Evolutionary conservation across 805 yeast species (phyloP).

Genomic region (Metschnikowia kunwiensis): DNA sequence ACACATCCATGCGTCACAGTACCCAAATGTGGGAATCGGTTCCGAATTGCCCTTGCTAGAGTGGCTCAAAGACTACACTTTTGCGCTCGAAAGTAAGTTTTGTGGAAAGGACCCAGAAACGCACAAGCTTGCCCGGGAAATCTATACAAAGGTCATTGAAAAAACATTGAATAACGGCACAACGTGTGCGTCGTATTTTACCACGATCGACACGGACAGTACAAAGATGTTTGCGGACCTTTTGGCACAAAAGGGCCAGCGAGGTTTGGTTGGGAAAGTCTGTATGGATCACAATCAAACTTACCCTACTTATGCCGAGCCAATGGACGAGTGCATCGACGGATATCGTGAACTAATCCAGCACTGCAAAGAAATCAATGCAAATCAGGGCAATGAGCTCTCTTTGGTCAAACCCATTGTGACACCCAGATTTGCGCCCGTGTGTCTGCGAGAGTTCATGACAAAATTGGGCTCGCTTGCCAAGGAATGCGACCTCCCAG

Average conservation of each 20-base stretch:
- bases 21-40: conserved; percentile 56
- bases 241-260: conserved; percentile 66
- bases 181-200: conserved; percentile 87
- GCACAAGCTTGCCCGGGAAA: conserved; percentile 49
- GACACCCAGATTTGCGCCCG: conserved; percentile 93
- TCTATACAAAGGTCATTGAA: conserved; percentile 65
- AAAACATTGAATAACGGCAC: conserved; percentile 80
- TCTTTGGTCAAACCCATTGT: conserved; percentile 64
- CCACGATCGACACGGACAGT: conserved; percentile 74
- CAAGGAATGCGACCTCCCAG: conserved; percentile 53
- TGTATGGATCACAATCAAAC: conserved; percentile 82
- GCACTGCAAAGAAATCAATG: conserved; percentile 54
- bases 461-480: conserved; percentile 56
- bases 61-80: conserved; percentile 86
- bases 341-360: conserved; percentile 55
- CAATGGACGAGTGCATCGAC: conserved; percentile 48
- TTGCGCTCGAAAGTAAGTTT: conserved; percentile 78
- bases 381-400: conserved; percentile 31
- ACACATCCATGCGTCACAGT: conserved; percentile 46
- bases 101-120: conserved; percentile 30
- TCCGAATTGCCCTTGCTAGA: conserved; percentile 81
- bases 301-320: conserved; percentile 67
- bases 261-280: conserved; percentile 89
- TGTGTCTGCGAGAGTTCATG: conserved; percentile 67
- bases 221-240: conserved; percentile 74